Evolutionary conservation across 352 stramenopile species (phyloP).

Genomic region (Globisporangium rhizosaccharum): DNA sequence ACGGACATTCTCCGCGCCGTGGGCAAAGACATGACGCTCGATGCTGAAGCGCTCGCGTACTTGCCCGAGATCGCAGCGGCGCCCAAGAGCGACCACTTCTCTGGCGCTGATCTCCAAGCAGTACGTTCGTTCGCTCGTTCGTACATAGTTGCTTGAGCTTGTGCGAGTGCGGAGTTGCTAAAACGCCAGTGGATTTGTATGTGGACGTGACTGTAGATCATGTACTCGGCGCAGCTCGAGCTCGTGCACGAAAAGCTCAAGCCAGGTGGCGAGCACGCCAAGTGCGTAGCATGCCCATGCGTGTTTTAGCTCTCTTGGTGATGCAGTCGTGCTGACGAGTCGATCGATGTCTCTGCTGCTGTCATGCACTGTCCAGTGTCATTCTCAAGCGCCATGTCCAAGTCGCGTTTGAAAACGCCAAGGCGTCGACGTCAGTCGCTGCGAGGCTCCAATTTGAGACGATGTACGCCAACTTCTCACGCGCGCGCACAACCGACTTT

Average conservation of each 20-base stretch:
- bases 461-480: conserved; percentile 68
- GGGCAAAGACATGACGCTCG: conserved; percentile 72
- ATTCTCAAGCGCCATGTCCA: conserved; percentile 58
- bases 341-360: not conserved
- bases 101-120: conserved; percentile 91
- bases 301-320: too few relatives aligned
- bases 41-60: conserved; percentile 57
- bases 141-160: not conserved
- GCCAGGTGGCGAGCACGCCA: conserved; percentile 43
- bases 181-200: not conserved
- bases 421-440: conserved; percentile 61
- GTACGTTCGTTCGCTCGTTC: conserved; percentile 23
- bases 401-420: conserved; percentile 53
- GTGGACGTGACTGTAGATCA: conserved; percentile 31
- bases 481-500: conserved; percentile 67
- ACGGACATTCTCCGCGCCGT: conserved; percentile 78
- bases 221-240: conserved; percentile 93
- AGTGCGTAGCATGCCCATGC: conserved; percentile 17
- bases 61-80: conserved; percentile 66
- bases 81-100: conserved; percentile 81
- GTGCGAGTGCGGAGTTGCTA: not conserved
- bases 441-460: conserved; percentile 57
- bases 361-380: conserved; percentile 19
- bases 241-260: conserved; percentile 91
- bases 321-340: too few relatives aligned